A percentile compares a stretch with the other conserved stretches of the same genome.
Conservation (phyloP, 2,329 filamentous ascomycete species). For the Phaeosphaeria sp. region DNA sequence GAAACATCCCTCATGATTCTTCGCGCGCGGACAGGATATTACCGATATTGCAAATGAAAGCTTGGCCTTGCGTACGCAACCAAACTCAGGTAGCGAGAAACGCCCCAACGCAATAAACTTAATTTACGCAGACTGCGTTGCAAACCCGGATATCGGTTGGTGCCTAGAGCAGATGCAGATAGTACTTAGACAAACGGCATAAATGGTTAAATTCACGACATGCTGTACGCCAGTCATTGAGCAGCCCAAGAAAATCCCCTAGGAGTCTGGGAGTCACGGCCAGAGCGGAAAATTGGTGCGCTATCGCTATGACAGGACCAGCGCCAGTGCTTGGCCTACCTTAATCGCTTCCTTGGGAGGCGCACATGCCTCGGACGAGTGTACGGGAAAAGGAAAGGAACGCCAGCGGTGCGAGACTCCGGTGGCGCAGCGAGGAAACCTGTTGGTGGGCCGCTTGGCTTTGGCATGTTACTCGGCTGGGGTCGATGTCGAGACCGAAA, state of each 20-base stretch:
- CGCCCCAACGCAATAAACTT: neutral
- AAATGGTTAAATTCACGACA: neutral
- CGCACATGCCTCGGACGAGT: slow-evolving; percentile 8
- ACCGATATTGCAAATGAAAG: neutral
- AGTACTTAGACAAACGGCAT: neutral
- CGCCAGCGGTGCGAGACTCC: slow-evolving; percentile 16
- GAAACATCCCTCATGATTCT: neutral
- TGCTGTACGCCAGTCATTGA: neutral
- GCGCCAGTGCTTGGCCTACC: slow-evolving; percentile 43
- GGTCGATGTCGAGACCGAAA: neutral
- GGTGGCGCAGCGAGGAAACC: slow-evolving; percentile 18
- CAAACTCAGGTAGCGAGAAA: neutral
- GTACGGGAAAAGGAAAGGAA: slow-evolving; percentile 4
- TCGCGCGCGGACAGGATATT: neutral
- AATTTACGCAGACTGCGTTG: neutral
- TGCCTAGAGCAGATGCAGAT: neutral
- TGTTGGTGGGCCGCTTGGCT: neutral
- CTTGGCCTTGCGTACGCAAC: neutral
- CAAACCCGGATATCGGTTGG: neutral
- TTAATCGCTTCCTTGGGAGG: slow-evolving; percentile 32
- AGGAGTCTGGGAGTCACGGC: neutral
- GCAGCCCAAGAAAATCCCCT: no score
- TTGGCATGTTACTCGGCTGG: neutral
- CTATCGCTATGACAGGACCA: slow-evolving; percentile 1
- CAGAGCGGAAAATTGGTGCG: neutral